phyloP scores from a whole-genome alignment of 2,329 filamentous ascomycete species.

The Hymenoscyphus fraxineus region DNA sequence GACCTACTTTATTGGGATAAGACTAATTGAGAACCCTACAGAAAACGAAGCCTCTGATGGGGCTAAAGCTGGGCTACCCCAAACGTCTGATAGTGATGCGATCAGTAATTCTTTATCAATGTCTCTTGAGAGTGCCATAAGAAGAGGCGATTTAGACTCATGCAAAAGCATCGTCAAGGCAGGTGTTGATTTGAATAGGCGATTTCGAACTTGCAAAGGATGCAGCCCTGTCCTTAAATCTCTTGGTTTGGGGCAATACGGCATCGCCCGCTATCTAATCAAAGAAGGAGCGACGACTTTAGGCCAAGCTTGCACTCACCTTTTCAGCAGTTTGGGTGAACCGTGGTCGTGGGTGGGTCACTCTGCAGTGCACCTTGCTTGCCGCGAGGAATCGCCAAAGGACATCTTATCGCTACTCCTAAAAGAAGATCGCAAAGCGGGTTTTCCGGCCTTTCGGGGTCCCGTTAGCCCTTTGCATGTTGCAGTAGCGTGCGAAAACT shows the following conservation, averaged over 20 bases:
- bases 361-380: constrained; percentile 5
- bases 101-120: not conserved
- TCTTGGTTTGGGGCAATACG: not conserved
- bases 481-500: not conserved
- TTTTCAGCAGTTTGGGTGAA: not conserved
- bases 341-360: not conserved
- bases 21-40: not conserved
- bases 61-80: not conserved
- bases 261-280: constrained; percentile 1
- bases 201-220: not conserved
- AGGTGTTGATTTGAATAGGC: not conserved
- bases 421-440: not conserved
- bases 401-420: not conserved
- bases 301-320: not conserved
- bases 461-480: constrained; percentile 7
- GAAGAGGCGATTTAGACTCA: not conserved
- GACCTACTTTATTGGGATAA: not conserved
- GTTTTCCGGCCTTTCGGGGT: not conserved
- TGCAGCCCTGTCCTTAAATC: not conserved
- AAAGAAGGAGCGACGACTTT: not conserved
- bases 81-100: no score
- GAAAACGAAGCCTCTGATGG: not conserved
- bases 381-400: not conserved
- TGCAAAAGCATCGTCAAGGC: not conserved
- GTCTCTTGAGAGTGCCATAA: not conserved